phyloP scores from a whole-genome alignment of 192 early-diverging fungal genomes.

The Coemansia sp. region DNA sequence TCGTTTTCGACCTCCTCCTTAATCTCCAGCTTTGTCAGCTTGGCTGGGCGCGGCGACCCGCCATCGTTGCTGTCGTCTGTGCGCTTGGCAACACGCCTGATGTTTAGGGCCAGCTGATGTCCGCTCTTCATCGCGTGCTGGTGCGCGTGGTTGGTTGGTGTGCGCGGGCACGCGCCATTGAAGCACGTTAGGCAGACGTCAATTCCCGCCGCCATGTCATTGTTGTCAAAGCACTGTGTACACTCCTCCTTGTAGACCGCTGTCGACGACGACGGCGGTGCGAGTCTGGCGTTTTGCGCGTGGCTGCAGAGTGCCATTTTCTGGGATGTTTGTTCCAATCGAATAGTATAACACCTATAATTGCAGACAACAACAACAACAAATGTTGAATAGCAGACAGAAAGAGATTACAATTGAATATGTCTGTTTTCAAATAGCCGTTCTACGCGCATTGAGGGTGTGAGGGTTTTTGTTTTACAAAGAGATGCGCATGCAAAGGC shows the following conservation, averaged over 20 bases:
- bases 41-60: constrained; percentile 50
- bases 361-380: background rate
- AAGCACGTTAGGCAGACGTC: constrained; percentile 96
- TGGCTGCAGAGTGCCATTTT: constrained; percentile 39
- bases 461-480: background rate
- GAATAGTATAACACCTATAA: background rate
- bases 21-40: constrained; percentile 95
- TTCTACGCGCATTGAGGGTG: no score
- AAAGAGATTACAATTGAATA: no score
- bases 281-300: constrained; percentile 25
- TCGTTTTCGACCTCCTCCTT: constrained; percentile 64
- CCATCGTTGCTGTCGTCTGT: constrained; percentile 1
- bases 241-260: constrained; percentile 91
- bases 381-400: no score
- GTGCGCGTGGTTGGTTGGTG: constrained; percentile 69
- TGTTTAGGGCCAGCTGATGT: constrained; percentile 85
- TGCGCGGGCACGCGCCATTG: constrained; percentile 80
- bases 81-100: constrained; percentile 64
- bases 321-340: background rate
- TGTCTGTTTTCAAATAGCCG: no score
- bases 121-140: constrained; percentile 72
- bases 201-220: constrained; percentile 74
- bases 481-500: no score
- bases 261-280: constrained; percentile 34
- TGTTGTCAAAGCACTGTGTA: constrained; percentile 86